Percentiles rank a stretch among this genome's conserved stretches.
Conservation (phyloP, 2,329 filamentous ascomycete species). For the Colletotrichum tofieldiae region DNA sequence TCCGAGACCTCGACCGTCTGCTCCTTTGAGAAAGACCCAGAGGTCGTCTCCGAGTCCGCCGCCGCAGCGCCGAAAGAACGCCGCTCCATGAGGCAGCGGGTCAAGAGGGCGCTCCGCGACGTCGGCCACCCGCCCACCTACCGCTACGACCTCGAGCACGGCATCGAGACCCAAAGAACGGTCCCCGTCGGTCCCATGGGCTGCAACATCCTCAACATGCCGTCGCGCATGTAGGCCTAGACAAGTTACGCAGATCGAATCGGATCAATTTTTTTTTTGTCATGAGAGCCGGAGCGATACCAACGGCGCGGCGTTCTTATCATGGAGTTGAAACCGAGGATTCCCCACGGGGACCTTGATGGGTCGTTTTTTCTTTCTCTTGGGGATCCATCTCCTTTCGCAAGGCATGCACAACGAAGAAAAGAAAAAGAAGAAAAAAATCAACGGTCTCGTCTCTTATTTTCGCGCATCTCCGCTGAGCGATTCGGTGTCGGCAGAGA, state of each 20-base stretch:
- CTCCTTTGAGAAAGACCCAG: conserved; percentile 35
- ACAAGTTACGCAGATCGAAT: neutral
- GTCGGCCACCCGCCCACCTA: conserved; percentile 38
- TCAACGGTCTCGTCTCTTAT: neutral
- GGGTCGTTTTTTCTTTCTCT: neutral
- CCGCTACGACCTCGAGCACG: conserved; percentile 39
- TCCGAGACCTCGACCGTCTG: conserved; percentile 39
- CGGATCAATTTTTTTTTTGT: neutral
- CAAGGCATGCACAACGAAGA: neutral
- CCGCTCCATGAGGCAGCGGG: conserved; percentile 32
- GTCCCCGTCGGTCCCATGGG: conserved; percentile 36
- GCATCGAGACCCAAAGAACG: conserved; percentile 19
- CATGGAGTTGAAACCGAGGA: conserved; percentile 7
- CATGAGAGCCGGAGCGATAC: conserved; percentile 5
- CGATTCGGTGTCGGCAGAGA: conserved; percentile 12
- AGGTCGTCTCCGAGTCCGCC: neutral
- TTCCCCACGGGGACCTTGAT: conserved; percentile 8
- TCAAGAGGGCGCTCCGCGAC: conserved; percentile 34
- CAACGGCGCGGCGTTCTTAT: conserved; percentile 19
- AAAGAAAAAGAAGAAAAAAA: neutral
- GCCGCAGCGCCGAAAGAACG: conserved; percentile 11
- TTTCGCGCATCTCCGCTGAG: neutral
- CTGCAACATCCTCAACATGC: conserved; percentile 35
- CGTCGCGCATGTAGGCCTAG: conserved; percentile 24
- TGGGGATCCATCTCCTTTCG: neutral